These are phyloP conservation scores for Lipomyces kockii DNA, from an alignment of 805 yeast species.

Conservation along the genomic window DNA sequence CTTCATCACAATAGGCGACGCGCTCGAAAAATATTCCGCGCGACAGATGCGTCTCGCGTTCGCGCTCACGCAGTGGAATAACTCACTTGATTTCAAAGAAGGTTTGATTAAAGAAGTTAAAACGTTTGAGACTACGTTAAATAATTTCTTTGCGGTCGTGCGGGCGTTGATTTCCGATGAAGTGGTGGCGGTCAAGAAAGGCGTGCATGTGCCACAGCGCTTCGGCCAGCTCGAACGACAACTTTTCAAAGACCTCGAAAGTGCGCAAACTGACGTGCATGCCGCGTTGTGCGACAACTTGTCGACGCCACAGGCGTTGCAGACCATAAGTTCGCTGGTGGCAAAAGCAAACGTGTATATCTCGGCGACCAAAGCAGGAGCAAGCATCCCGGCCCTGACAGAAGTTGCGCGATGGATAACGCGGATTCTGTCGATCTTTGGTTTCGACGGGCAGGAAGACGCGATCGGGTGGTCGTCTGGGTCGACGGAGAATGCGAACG, in stretches of 20 bases:
- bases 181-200: slow-evolving; percentile 55
- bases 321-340: slow-evolving; percentile 68
- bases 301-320: slow-evolving; percentile 75
- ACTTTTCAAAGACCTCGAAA: slow-evolving; percentile 45
- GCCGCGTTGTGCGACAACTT: slow-evolving; percentile 87
- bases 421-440: slow-evolving; percentile 69
- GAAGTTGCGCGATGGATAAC: slow-evolving; percentile 72
- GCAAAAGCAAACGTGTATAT: slow-evolving; percentile 75
- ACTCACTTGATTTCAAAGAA: slow-evolving; percentile 89
- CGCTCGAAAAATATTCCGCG: slow-evolving; percentile 68
- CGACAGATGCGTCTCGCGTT: slow-evolving; percentile 90
- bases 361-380: slow-evolving; percentile 60
- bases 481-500: slow-evolving; percentile 28
- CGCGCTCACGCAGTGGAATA: slow-evolving; percentile 91
- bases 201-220: slow-evolving; percentile 65
- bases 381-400: slow-evolving; percentile 49
- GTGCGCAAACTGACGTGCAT: slow-evolving; percentile 65
- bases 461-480: slow-evolving; percentile 73
- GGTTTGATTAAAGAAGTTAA: slow-evolving; percentile 75
- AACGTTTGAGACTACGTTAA: slow-evolving; percentile 71
- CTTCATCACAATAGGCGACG: slow-evolving; percentile 92
- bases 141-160: slow-evolving; percentile 84
- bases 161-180: slow-evolving; percentile 78
- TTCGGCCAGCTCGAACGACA: slow-evolving; percentile 45
- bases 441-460: slow-evolving; percentile 59